Evolutionary conservation across 495 filamentous ascomycete genomes (phyloP).

Genomic region (Xylaria sp.): DNA sequence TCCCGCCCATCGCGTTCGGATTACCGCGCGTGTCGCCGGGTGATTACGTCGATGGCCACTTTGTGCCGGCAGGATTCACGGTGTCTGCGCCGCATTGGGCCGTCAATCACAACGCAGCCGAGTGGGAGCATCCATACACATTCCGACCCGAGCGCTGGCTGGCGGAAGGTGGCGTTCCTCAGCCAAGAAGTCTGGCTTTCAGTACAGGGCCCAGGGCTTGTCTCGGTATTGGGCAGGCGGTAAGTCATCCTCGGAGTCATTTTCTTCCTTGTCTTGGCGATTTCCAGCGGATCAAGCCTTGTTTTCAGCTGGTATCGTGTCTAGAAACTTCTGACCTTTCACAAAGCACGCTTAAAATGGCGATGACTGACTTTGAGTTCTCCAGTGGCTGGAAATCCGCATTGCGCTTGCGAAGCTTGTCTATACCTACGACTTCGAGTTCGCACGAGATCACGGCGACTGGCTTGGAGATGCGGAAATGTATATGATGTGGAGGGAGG

Average conservation of each 20-base stretch:
- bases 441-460: slow-evolving; percentile 41
- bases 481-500: slow-evolving; percentile 49
- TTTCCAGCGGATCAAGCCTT: neutral
- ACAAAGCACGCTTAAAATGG: neutral
- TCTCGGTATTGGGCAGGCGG: slow-evolving; percentile 42
- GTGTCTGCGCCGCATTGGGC: slow-evolving; percentile 48
- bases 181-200: slow-evolving; percentile 41
- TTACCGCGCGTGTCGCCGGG: slow-evolving; percentile 44
- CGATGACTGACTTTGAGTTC: neutral
- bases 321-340: neutral
- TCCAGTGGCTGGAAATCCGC: slow-evolving; percentile 44
- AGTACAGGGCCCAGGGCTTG: slow-evolving; percentile 39
- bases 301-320: neutral
- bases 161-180: slow-evolving; percentile 35
- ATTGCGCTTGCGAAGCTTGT: slow-evolving; percentile 46
- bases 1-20: slow-evolving; percentile 42
- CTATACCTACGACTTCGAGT: slow-evolving; percentile 42
- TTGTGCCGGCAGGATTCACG: slow-evolving; percentile 39
- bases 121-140: slow-evolving; percentile 40
- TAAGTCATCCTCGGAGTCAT: neutral
- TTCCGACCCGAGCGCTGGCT: slow-evolving; percentile 46
- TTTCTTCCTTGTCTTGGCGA: neutral
- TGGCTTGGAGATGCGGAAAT: slow-evolving; percentile 41
- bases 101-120: slow-evolving; percentile 39
- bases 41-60: slow-evolving; percentile 41